Percentiles rank a stretch among this genome's conserved stretches.
Conservation (phyloP, 257 asterid species). For the Capsicum pubescens region DNA sequence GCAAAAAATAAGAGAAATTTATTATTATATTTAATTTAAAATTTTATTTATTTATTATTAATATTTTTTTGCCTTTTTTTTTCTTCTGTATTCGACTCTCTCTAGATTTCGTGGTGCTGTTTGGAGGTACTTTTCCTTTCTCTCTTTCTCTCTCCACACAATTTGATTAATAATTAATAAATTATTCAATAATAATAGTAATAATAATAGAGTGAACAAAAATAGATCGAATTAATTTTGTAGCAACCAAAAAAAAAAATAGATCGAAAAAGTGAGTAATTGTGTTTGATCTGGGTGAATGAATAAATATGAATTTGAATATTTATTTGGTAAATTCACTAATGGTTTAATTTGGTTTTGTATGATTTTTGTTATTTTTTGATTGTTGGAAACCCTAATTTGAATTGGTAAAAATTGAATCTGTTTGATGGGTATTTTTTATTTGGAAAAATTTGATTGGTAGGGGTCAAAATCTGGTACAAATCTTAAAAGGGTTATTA, state of each 20-base stretch:
- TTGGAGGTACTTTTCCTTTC: conserved; percentile 23
- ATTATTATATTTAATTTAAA: conserved; percentile 5
- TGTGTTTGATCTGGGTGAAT: conserved; percentile 24
- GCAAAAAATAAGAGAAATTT: background rate
- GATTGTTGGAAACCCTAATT: conserved; percentile 29
- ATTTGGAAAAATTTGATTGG: background rate
- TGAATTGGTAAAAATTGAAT: conserved; percentile 14
- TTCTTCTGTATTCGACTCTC: background rate
- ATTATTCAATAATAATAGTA: background rate
- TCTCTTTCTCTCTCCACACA: conserved; percentile 24
- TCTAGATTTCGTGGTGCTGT: conserved; percentile 31
- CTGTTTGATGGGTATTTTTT: background rate
- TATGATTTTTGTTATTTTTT: background rate
- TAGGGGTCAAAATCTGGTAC: conserved; percentile 1
- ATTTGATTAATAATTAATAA: background rate
- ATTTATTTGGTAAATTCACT: background rate
- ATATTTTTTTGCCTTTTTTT: background rate
- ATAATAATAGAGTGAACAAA: background rate
- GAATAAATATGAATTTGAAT: background rate
- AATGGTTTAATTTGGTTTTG: background rate
- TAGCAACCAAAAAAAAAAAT: background rate
- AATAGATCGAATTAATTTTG: conserved; percentile 8
- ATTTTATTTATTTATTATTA: background rate
- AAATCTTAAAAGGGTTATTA: background rate
- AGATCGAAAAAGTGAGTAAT: background rate